Evolutionary conservation across 2,329 filamentous ascomycete genomes (phyloP).

Genomic region (Cercospora berteroae): DNA sequence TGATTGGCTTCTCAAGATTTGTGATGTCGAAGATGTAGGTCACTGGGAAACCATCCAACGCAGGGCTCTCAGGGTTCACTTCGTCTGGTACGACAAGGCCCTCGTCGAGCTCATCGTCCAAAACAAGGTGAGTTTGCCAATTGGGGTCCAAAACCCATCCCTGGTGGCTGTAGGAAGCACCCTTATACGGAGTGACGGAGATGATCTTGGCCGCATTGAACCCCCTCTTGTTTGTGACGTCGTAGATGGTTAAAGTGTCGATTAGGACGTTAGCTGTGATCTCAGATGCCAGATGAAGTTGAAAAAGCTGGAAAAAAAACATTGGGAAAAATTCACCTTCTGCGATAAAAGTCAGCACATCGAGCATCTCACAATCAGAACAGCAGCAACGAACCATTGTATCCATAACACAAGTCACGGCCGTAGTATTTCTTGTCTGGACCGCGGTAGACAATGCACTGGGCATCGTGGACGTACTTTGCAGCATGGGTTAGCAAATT

Average conservation of each 20-base stretch:
- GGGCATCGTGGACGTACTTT: conserved; percentile 55
- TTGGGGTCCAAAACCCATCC: conserved; percentile 51
- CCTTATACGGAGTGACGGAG: conserved; percentile 51
- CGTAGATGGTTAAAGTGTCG: conserved; percentile 41
- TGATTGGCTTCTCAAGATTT: conserved; percentile 44
- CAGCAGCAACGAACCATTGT: conserved; percentile 37
- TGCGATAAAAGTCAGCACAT: no score
- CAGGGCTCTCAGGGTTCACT: conserved; percentile 18
- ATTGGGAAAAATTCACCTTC: no score
- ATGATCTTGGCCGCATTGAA: conserved; percentile 41
- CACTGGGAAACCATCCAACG: conserved; percentile 19
- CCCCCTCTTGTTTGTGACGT: conserved; percentile 47
- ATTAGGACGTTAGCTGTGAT: no score
- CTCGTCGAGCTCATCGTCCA: conserved; percentile 57
- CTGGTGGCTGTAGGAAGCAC: conserved; percentile 54
- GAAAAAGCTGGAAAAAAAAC: no score
- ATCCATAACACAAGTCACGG: conserved; percentile 53
- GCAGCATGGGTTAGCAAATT: background rate
- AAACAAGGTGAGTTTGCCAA: conserved; percentile 46
- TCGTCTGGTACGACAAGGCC: conserved; percentile 12
- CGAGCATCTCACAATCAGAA: no score
- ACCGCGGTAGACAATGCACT: conserved; percentile 52
- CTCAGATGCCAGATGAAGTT: no score
- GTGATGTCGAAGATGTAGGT: conserved; percentile 55
- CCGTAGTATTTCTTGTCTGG: conserved; percentile 48